Base-by-base conservation (phyloP, 805 yeast species). In the Barnettozyma populi region DNA sequence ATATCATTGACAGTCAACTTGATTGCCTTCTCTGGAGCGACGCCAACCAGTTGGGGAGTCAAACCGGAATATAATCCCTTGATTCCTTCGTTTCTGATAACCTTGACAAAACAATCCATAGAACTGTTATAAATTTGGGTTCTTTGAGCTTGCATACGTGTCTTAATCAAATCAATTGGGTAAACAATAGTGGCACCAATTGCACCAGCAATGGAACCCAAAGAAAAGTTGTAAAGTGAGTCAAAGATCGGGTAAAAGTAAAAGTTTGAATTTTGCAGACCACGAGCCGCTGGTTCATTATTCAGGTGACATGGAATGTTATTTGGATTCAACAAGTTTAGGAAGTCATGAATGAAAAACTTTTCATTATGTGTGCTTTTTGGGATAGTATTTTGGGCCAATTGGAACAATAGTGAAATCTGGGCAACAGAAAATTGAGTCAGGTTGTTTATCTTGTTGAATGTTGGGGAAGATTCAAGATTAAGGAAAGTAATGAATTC, bases 161-260 rank as follows among this genome's bases (percentile, higher is more conserved):
- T 92, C 70, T 92, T 92, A 54, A 92, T 90, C 64, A 94, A 74
- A 69, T 92, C 99, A 56, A 94, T 94, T 29, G 99, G 99, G 65
- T 92, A 92, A 39, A 92, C 99, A 14, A 86, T 87, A 6, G 97
- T 88, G n/a, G 99, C 97, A 52, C 99, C 99, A 67, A 92, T 82
- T 57, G 97, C 94, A 50, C 99, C 99, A 29, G 99, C 98, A 44
- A 90, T 76, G 4, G 97, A 89, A 16, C 99, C 99, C 50, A 92
- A 72, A 27, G 86, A 70, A 67, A 92, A 92, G 50, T 95, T 89
- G 68, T 90, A 88, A 47, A 84, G 75, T 8, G 96, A 87, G 62
- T 87, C 95, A 53, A 92, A 88, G 44, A 92, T 82, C 56, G 86
- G 78, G 73, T 70, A 75, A 44, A 76, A 69, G 47, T 64, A 69